Base-by-base conservation (phyloP, 2,329 filamentous ascomycete genomes). In the Diplodia corticola region DNA sequence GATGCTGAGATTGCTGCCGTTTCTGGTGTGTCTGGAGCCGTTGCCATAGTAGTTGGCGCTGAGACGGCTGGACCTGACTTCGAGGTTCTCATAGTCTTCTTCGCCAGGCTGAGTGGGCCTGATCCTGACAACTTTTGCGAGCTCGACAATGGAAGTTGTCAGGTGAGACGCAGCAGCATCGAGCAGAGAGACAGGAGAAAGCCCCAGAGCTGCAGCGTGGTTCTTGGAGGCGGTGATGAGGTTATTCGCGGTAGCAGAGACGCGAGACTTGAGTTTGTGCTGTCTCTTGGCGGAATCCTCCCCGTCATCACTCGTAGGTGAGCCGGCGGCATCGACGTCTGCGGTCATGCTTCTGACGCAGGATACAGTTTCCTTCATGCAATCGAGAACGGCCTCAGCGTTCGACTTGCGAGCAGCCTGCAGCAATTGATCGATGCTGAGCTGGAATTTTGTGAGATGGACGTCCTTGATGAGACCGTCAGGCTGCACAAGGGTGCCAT, bases 201-300 rank as follows among this genome's bases (percentile, higher is more conserved):
- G 86, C 33, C 95, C 95, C 22, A 87, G 88, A 0, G 92, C 89
- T 12, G 87, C 85, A 37, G 91, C 89, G 77, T 95, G 97, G 74
- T 97, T 97, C 81, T 96, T 97, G 37, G 92, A 90, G 1, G 94
- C 92, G 2, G 94, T 98, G 73, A 98, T 97, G 67, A 99, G 83
- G 74, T 94, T 95, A 82, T 98, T 98, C 57, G 95, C 93, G 1
- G 94, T 96, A 2, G 90, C 90, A n/a, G 93, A 96, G 3, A 98
- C 90, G 67, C 90, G 89, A 59, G 87, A 85, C 78, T 92, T 96
- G 68, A 96, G 84, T 76, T 89, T 92, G 30, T 83, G 81, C 69
- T 88, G 87, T 69, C 89, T 86, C 82, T 73, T 78, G n/a, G 49
- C 30, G 46, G 78, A 75, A 37, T 37, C 53, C 24, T 71, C 44